Percentiles rank a stretch among this genome's conserved stretches.
These are phyloP conservation scores for Alternaria gansuensis DNA, from an alignment of 2,329 filamentous ascomycete species.

Conservation along the genomic window DNA sequence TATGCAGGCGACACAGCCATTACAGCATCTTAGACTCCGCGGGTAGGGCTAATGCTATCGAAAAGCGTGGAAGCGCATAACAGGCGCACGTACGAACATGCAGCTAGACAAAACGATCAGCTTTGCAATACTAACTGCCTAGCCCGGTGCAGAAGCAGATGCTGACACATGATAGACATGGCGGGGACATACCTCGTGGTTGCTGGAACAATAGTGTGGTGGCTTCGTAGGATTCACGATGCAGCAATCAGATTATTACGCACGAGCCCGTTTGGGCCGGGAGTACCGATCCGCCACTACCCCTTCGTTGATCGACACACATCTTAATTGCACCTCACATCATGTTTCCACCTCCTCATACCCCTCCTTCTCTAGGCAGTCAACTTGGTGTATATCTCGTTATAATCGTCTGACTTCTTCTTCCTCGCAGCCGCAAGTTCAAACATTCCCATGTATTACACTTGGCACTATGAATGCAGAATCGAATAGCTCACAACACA, in stretches of 20 bases:
- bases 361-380: not conserved
- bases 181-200: conserved; percentile 18
- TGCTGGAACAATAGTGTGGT: conserved; percentile 26
- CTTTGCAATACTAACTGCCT: not conserved
- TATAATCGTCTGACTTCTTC: not conserved
- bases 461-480: conserved; percentile 1
- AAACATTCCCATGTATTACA: not conserved
- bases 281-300: conserved; percentile 21
- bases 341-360: conserved; percentile 12
- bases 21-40: conserved; percentile 7
- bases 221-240: conserved; percentile 36
- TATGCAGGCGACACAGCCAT: conserved; percentile 15
- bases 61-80: conserved; percentile 20
- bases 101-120: conserved; percentile 11
- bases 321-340: conserved; percentile 36
- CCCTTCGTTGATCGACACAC: conserved; percentile 28
- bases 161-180: not conserved
- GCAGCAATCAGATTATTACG: conserved; percentile 28
- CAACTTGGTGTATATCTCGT: not conserved
- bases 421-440: not conserved
- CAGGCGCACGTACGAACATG: conserved; percentile 7
- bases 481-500: conserved; percentile 1
- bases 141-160: not conserved
- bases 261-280: conserved; percentile 24
- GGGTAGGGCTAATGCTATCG: conserved; percentile 11